phyloP scores from a whole-genome alignment of 352 stramenopile genomes.

The Phytophthora crassamura region DNA sequence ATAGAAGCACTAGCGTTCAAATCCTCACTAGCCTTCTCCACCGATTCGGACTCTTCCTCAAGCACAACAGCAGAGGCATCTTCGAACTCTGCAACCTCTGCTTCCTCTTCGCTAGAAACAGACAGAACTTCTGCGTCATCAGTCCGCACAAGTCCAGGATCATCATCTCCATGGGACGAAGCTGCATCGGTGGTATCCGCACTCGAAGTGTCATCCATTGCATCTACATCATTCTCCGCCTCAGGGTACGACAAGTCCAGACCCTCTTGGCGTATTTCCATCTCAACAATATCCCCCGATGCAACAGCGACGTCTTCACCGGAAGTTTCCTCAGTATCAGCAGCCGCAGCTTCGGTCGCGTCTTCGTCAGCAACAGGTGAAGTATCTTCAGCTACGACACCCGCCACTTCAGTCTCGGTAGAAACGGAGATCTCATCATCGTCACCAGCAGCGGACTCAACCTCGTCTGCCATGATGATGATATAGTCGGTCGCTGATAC shows the following conservation, averaged over 20 bases:
- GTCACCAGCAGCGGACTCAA: slow-evolving; percentile 4
- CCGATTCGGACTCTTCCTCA: no score
- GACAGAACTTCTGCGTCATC: background rate
- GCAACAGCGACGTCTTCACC: background rate
- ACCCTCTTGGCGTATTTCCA: slow-evolving; percentile 28
- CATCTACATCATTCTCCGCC: background rate
- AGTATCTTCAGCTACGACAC: slow-evolving; percentile 1
- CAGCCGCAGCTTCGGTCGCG: slow-evolving; percentile 1
- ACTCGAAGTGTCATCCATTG: no score
- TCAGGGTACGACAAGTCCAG: slow-evolving; percentile 18
- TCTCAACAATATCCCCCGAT: slow-evolving; percentile 23
- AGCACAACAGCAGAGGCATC: no score
- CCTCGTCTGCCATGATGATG: background rate
- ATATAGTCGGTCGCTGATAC: background rate
- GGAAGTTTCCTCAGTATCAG: slow-evolving; percentile 1
- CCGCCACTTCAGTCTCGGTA: slow-evolving; percentile 9
- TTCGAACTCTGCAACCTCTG: no score
- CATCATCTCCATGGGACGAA: no score
- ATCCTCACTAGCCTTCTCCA: background rate
- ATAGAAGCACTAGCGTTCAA: background rate
- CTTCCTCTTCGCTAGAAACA: background rate
- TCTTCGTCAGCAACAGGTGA: background rate
- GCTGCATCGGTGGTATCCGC: background rate
- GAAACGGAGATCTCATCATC: background rate
- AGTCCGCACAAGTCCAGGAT: no score